Conservation (phyloP, 371 early-diverging fungal genomes). For the Zancudomyces culisetae region DNA sequence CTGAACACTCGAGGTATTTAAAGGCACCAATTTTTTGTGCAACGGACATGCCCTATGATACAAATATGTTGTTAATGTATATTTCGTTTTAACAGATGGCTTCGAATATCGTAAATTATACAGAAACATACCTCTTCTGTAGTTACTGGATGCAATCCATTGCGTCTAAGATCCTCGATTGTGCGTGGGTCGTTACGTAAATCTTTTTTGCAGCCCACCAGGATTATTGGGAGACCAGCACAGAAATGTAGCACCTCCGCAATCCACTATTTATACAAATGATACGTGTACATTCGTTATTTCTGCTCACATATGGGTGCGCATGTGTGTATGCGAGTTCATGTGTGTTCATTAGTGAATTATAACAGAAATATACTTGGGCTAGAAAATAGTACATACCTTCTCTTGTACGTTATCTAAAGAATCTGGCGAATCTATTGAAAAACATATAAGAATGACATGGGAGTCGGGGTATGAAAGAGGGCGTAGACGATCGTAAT, state of each 20-base stretch:
- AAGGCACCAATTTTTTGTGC: conserved; percentile 70
- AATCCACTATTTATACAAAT: conserved; percentile 41
- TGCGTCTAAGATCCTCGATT: conserved; percentile 56
- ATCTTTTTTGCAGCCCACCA: conserved; percentile 86
- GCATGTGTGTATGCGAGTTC: no score
- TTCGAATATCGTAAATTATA: neutral
- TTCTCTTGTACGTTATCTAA: conserved; percentile 84
- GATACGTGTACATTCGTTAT: no score
- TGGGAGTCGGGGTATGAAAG: conserved; percentile 92
- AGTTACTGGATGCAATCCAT: conserved; percentile 60
- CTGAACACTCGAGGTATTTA: conserved; percentile 90
- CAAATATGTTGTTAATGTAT: conserved; percentile 1
- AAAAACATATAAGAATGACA: conserved; percentile 89
- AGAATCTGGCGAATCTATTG: conserved; percentile 83
- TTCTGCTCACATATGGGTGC: no score
- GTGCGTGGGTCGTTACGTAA: conserved; percentile 60
- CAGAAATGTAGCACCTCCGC: conserved; percentile 82
- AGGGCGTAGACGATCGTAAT: conserved; percentile 90
- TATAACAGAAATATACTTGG: conserved; percentile 6
- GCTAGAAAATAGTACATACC: neutral
- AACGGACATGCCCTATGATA: conserved; percentile 38
- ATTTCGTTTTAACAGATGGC: no score
- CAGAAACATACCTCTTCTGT: conserved; percentile 42
- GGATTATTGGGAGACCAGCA: conserved; percentile 64
- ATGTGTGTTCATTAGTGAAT: no score